Conservation (phyloP, 2,329 filamentous ascomycete species). For the Fusarium newnesense region DNA sequence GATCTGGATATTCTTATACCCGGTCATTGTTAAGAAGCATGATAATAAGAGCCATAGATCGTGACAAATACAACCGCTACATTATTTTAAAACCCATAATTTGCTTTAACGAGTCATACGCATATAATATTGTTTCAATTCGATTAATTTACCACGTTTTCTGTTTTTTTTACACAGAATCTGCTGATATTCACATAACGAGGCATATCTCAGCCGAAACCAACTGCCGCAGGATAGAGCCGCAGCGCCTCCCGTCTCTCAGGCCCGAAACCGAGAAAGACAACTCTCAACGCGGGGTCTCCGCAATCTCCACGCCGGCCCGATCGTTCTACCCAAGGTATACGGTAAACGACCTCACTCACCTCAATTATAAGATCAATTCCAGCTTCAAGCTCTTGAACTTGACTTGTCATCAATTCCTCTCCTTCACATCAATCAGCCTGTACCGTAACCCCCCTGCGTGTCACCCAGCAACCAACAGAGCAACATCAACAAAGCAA, state of each 20-base stretch:
- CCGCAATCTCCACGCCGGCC: slow-evolving; percentile 33
- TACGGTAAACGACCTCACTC: slow-evolving; percentile 1
- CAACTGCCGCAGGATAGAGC: slow-evolving; percentile 31
- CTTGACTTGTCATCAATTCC: background rate
- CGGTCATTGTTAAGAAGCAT: background rate
- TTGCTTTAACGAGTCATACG: fast-evolving
- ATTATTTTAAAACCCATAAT: background rate
- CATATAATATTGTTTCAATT: fast-evolving
- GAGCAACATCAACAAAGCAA: background rate
- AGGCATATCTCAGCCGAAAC: slow-evolving; percentile 18
- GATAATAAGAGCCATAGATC: fast-evolving
- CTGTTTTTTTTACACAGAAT: background rate
- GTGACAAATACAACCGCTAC: fast-evolving
- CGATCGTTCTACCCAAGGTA: slow-evolving; percentile 25
- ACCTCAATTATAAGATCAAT: slow-evolving; percentile 27
- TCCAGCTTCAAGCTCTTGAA: background rate
- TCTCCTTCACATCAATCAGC: background rate
- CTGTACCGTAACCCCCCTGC: background rate
- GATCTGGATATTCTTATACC: slow-evolving; percentile 10
- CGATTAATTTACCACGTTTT: fast-evolving
- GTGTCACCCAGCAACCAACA: slow-evolving; percentile 8
- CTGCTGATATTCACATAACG: slow-evolving; percentile 12
- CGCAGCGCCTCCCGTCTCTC: background rate
- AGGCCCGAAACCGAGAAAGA: slow-evolving; percentile 4
- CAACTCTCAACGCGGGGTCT: slow-evolving; percentile 29